Conservation (phyloP, 1,139 yeast genomes). For the Trichomonascaceae sp. region DNA sequence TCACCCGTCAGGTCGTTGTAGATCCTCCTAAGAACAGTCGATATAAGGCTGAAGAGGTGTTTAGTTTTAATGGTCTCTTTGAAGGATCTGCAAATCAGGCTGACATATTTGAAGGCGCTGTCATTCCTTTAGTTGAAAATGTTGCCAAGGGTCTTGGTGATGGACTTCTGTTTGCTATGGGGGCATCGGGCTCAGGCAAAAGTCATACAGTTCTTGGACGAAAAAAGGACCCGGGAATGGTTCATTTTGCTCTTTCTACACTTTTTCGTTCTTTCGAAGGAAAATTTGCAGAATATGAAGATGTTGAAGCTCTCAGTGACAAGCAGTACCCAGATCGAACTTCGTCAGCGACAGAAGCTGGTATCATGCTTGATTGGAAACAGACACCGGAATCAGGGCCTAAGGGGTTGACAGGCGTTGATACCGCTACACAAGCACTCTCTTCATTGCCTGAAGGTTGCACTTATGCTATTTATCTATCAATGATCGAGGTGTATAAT, state of each 20-base stretch:
- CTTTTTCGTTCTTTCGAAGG: constrained; percentile 42
- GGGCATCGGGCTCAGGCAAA: constrained; percentile 49
- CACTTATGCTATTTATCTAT: constrained; percentile 28
- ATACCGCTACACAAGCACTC: background rate
- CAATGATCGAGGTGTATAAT: constrained; percentile 35
- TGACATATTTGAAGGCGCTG: constrained; percentile 30
- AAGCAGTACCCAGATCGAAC: constrained; percentile 23
- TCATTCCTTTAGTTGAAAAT: constrained; percentile 29
- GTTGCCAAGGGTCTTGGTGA: constrained; percentile 34
- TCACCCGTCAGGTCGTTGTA: constrained; percentile 12
- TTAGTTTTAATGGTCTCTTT: constrained; percentile 34
- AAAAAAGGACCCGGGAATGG: constrained; percentile 29
- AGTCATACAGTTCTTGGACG: constrained; percentile 29
- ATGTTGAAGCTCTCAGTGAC: constrained; percentile 27
- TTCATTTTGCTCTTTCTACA: constrained; percentile 33
- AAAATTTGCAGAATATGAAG: constrained; percentile 37
- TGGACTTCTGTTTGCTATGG: constrained; percentile 42
- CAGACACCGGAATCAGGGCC: background rate
- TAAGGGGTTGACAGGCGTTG: background rate
- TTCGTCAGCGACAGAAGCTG: constrained; percentile 34
- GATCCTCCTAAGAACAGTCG: constrained; percentile 25
- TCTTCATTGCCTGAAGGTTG: constrained; percentile 11
- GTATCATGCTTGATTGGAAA: constrained; percentile 27
- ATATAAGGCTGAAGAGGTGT: constrained; percentile 26
- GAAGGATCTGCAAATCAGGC: constrained; percentile 28